Evolutionary conservation across 495 filamentous ascomycete species (phyloP).

Genomic region (Neurospora hispaniola): DNA sequence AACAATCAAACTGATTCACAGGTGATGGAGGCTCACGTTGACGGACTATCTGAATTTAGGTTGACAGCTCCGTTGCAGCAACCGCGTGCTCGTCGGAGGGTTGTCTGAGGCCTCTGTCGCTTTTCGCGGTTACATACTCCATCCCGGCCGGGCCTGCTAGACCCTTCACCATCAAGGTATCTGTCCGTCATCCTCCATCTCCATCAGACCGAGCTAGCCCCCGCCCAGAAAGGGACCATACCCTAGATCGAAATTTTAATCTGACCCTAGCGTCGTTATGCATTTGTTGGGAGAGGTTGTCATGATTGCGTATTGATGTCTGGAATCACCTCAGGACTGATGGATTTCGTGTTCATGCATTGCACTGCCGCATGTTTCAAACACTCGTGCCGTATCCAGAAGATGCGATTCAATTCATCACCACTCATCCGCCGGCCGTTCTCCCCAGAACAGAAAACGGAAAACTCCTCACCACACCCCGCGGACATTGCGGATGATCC

Average conservation of each 20-base stretch:
- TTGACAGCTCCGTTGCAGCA: background rate
- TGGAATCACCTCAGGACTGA: background rate
- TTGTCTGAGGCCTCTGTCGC: background rate
- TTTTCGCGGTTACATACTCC: background rate
- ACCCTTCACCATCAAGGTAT: background rate
- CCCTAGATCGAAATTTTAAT: background rate
- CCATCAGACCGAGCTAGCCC: background rate
- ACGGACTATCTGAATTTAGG: background rate
- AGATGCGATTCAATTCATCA: background rate
- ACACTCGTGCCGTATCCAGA: background rate
- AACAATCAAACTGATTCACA: background rate
- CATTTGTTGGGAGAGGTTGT: background rate
- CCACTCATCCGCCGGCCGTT: background rate
- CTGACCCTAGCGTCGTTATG: background rate
- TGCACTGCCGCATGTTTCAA: background rate
- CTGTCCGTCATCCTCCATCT: background rate
- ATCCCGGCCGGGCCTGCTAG: background rate
- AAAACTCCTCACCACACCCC: background rate
- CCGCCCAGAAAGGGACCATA: background rate
- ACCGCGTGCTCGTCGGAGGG: background rate
- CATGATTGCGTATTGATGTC: background rate
- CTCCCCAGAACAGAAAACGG: background rate
- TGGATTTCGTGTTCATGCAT: background rate
- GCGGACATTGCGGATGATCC: background rate
- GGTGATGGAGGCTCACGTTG: background rate